A percentile compares a stretch with the other conserved stretches of the same genome.
Conservation (phyloP, 139 green algal genomes). For the Chlamydomonas applanata region DNA sequence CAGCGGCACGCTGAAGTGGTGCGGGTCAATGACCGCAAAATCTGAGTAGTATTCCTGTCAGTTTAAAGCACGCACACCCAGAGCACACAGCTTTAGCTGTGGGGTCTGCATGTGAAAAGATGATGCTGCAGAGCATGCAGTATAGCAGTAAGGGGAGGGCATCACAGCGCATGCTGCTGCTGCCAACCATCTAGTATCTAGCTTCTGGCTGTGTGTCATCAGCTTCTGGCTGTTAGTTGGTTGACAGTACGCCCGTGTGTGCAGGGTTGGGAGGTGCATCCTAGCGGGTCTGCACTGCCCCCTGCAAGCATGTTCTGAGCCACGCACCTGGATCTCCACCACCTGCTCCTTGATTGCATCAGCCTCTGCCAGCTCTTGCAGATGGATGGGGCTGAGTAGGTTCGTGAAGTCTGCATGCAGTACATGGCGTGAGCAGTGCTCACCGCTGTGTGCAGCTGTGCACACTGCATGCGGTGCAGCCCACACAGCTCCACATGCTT, state of each 20-base stretch:
- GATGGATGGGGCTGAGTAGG: slow-evolving; percentile 76
- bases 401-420: slow-evolving; percentile 76
- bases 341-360: slow-evolving; percentile 78
- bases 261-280: no score
- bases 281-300: not conserved
- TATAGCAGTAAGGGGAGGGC: no score
- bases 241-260: no score
- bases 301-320: not conserved
- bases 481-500: no score
- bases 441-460: not conserved
- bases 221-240: no score
- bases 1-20: slow-evolving; percentile 83
- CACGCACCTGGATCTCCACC: slow-evolving; percentile 61
- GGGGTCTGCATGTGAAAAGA: no score
- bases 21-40: slow-evolving; percentile 72
- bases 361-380: slow-evolving; percentile 93
- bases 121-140: no score
- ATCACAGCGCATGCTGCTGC: no score
- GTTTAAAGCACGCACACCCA: no score
- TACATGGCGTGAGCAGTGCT: no score
- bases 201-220: not conserved
- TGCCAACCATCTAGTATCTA: not conserved
- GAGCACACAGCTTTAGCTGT: no score
- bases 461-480: no score
- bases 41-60: slow-evolving; percentile 94